phyloP scores from a whole-genome alignment of 1,284 basidiomycete species.

The Ceratobasidium theobromae region DNA sequence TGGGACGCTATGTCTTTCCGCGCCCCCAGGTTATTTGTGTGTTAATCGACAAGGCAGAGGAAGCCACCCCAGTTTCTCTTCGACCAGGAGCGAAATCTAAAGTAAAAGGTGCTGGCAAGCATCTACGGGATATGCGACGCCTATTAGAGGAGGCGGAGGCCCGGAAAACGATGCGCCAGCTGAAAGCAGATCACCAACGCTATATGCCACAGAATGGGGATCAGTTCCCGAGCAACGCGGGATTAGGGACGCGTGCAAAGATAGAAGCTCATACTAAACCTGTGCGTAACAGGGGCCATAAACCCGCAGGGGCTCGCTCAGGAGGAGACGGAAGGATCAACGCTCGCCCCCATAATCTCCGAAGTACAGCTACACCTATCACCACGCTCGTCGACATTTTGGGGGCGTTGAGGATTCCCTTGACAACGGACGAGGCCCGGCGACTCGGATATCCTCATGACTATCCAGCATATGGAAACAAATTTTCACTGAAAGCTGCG shows the following conservation, averaged over 20 bases:
- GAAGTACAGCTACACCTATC: not conserved
- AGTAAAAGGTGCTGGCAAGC: slow-evolving; percentile 5
- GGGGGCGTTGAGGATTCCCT: not conserved
- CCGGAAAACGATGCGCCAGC: slow-evolving; percentile 1
- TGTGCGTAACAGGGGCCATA: not conserved
- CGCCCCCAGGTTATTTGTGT: slow-evolving; percentile 9
- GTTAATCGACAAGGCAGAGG: slow-evolving; percentile 22
- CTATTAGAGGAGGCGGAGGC: slow-evolving; percentile 12
- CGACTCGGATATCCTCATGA: slow-evolving; percentile 3
- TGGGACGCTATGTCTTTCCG: slow-evolving; percentile 27
- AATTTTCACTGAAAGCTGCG: not conserved
- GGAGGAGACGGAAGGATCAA: not conserved
- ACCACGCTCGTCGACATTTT: slow-evolving; percentile 4
- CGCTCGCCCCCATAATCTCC: not conserved
- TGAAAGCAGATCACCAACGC: slow-evolving; percentile 11
- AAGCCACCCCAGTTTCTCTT: slow-evolving; percentile 15
- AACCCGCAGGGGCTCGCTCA: not conserved
- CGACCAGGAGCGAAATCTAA: slow-evolving; percentile 19
- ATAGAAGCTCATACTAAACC: not conserved
- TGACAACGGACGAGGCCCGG: slow-evolving; percentile 5
- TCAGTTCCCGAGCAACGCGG: slow-evolving; percentile 2
- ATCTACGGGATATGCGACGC: slow-evolving; percentile 19
- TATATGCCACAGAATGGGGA: slow-evolving; percentile 18
- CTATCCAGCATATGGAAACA: not conserved
- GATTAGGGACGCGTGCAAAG: not conserved